Percentiles rank a stretch among this genome's conserved stretches.
Evolutionary conservation across 73 alveolate species (phyloP).

Genomic region (Tetrahymena borealis): DNA sequence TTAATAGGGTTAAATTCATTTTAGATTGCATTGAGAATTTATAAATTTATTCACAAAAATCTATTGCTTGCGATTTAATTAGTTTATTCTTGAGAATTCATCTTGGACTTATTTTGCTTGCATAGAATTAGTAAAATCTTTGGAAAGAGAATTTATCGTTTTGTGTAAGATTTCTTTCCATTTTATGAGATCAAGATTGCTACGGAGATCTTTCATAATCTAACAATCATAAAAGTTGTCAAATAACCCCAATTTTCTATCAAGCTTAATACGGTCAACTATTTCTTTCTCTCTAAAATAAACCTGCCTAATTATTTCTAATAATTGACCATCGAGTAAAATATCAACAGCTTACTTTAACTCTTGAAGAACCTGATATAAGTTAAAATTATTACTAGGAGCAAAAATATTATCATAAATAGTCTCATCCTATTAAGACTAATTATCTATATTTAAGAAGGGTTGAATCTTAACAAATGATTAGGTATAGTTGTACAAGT

Average conservation of each 20-base stretch:
- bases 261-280: neutral
- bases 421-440: neutral
- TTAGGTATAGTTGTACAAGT: neutral
- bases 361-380: neutral
- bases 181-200: neutral
- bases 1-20: too few relatives aligned
- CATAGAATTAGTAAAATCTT: neutral
- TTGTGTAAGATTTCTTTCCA: neutral
- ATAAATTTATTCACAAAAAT: neutral
- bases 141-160: neutral
- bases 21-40: neutral
- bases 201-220: neutral
- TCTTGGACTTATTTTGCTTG: neutral
- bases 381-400: neutral
- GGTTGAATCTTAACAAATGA: neutral
- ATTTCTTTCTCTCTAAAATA: neutral
- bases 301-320: neutral
- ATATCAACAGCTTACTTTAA: neutral
- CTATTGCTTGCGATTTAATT: neutral
- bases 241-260: neutral
- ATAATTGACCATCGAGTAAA: neutral
- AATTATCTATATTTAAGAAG: neutral
- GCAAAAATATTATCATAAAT: neutral
- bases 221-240: neutral
- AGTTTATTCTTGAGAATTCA: neutral